Conservation (phyloP, 257 asterid genomes). For the Solanum tarijense region DNA sequence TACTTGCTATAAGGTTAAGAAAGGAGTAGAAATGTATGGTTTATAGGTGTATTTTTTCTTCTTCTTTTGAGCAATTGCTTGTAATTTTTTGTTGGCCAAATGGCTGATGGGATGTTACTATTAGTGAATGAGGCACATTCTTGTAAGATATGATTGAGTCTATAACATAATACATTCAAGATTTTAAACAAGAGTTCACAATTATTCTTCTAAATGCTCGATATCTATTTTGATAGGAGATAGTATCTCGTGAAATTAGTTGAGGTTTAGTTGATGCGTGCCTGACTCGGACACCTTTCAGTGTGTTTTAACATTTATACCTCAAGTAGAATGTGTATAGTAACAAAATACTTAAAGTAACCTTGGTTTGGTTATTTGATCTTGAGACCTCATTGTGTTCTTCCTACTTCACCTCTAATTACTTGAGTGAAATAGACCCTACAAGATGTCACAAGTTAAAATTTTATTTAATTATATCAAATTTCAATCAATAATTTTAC, state of each 20-base stretch:
- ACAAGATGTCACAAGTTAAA: not conserved
- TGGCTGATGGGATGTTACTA: not conserved
- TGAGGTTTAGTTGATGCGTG: not conserved
- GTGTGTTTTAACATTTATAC: not conserved
- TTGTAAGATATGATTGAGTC: not conserved
- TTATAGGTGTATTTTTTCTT: not conserved
- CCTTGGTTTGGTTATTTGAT: too few species aligned
- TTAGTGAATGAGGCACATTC: not conserved
- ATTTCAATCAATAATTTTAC: not conserved
- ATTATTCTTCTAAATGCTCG: not conserved
- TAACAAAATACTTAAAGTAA: too few species aligned
- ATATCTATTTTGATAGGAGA: not conserved
- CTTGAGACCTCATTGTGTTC: not conserved
- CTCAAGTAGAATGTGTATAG: not conserved
- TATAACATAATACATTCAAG: not conserved
- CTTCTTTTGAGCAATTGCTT: not conserved
- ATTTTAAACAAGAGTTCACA: not conserved
- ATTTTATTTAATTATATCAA: not conserved
- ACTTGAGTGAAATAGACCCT: not conserved
- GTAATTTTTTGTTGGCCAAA: not conserved
- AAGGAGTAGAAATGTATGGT: not conserved
- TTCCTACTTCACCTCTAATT: not conserved
- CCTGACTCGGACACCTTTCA: not conserved
- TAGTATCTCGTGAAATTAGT: not conserved
- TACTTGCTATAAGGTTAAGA: not conserved